Evolutionary conservation across 257 asterid genomes (phyloP).

Genomic region (Euphrasia confusa): DNA sequence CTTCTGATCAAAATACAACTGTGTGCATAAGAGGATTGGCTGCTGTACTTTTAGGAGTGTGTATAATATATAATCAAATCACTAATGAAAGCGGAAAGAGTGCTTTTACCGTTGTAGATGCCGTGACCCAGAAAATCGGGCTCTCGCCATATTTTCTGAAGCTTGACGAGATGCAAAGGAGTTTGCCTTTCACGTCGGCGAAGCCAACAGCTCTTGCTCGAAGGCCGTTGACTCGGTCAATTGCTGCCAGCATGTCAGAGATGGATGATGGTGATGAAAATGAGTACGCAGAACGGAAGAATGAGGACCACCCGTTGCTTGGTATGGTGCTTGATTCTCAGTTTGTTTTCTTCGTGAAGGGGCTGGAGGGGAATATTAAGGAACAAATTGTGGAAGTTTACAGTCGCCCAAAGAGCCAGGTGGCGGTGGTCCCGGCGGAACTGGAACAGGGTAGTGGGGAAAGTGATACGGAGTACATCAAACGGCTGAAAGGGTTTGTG

Average conservation of each 20-base stretch:
- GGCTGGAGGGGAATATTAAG: constrained; percentile 63
- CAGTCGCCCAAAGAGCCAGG: constrained; percentile 84
- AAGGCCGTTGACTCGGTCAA: constrained; percentile 74
- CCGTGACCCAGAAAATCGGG: constrained; percentile 77
- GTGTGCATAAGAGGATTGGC: constrained; percentile 67
- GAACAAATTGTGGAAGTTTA: constrained; percentile 64
- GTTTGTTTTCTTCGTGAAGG: constrained; percentile 59
- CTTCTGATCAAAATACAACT: constrained; percentile 53
- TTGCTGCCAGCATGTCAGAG: constrained; percentile 81
- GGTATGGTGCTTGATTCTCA: constrained; percentile 61
- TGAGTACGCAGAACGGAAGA: constrained; percentile 49
- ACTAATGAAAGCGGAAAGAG: constrained; percentile 41
- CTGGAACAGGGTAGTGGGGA: constrained; percentile 72
- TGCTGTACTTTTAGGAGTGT: constrained; percentile 72
- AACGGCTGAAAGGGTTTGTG: constrained; percentile 59
- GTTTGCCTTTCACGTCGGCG: constrained; percentile 58
- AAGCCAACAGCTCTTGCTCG: constrained; percentile 45
- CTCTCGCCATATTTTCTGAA: constrained; percentile 63
- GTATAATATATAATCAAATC: constrained; percentile 56
- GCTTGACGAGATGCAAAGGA: constrained; percentile 79
- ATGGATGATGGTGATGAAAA: constrained; percentile 69
- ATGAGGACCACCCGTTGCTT: constrained; percentile 71
- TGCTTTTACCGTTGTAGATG: constrained; percentile 67
- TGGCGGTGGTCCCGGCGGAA: constrained; percentile 80
- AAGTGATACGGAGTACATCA: constrained; percentile 64